These are phyloP conservation scores for Aspergillus ostianus DNA, from an alignment of 495 filamentous ascomycete genomes.

Conservation along the genomic window DNA sequence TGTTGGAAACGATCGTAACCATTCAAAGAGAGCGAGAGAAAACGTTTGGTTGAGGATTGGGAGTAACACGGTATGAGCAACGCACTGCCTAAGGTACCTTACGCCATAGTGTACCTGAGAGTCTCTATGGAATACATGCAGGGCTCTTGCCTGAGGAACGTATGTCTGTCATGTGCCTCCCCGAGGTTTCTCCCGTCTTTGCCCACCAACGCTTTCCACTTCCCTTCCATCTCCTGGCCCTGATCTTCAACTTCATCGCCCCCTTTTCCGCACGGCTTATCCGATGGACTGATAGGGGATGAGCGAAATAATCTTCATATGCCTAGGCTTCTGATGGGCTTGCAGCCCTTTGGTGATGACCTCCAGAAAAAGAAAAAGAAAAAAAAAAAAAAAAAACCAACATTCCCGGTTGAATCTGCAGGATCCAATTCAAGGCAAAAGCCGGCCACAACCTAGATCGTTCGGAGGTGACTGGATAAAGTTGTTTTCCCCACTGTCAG, in stretches of 20 bases:
- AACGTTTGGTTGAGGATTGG: background rate
- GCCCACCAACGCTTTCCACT: background rate
- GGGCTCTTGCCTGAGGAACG: background rate
- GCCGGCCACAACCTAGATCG: background rate
- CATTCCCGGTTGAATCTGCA: background rate
- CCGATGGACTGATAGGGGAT: background rate
- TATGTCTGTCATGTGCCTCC: slow-evolving; percentile 2
- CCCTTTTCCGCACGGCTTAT: background rate
- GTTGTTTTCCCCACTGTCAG: background rate
- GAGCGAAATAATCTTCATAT: background rate
- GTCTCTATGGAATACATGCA: background rate
- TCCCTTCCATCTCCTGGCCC: background rate
- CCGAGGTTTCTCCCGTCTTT: background rate
- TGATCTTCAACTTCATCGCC: background rate
- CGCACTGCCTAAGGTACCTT: too few species aligned
- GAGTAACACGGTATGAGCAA: too few species aligned
- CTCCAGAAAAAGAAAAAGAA: background rate
- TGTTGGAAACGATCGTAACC: too few species aligned
- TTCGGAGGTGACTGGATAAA: background rate
- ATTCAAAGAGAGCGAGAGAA: background rate
- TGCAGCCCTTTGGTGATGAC: background rate
- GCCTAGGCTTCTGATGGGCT: background rate
- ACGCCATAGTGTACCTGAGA: too few species aligned
- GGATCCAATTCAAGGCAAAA: background rate
- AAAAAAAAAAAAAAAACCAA: background rate